Conservation (phyloP, 345 rosid genomes). For the rapeseed (Brassica napus) region DNA sequence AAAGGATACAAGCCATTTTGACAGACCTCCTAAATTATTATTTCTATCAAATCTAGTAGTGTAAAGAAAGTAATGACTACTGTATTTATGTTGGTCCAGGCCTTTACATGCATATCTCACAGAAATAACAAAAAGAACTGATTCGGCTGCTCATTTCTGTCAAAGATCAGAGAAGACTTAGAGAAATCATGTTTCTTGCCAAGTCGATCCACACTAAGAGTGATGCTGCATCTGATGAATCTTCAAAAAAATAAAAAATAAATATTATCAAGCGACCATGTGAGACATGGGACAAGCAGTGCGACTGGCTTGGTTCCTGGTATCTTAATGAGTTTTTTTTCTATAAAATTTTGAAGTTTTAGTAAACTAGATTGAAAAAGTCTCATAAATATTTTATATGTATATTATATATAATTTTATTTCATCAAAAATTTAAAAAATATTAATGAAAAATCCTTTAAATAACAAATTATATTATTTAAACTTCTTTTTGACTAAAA, state of each 20-base stretch:
- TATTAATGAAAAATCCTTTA: too few species aligned
- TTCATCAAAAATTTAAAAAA: too few species aligned
- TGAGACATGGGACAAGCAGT: too few species aligned
- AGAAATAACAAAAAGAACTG: neutral
- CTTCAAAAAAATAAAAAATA: neutral
- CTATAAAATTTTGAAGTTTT: too few species aligned
- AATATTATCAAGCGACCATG: too few species aligned
- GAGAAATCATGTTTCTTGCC: constrained; percentile 61
- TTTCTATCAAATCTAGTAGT: neutral
- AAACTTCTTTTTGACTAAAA: too few species aligned
- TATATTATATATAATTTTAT: too few species aligned
- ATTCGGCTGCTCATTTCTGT: constrained; percentile 15
- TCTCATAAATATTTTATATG: too few species aligned
- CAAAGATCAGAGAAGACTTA: constrained; percentile 48
- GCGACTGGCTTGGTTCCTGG: too few species aligned
- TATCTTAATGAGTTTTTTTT: too few species aligned
- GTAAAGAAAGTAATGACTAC: neutral
- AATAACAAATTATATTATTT: too few species aligned
- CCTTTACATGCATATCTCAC: neutral
- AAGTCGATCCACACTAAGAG: constrained; percentile 52
- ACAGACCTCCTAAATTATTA: neutral
- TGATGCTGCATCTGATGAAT: constrained; percentile 51
- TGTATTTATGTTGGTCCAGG: neutral
- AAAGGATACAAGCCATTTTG: constrained; percentile 19
- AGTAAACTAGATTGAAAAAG: too few species aligned